These are phyloP conservation scores for Pelargonium myrrhifolium DNA, from an alignment of 441 rosid genomes.

Conservation along the genomic window DNA sequence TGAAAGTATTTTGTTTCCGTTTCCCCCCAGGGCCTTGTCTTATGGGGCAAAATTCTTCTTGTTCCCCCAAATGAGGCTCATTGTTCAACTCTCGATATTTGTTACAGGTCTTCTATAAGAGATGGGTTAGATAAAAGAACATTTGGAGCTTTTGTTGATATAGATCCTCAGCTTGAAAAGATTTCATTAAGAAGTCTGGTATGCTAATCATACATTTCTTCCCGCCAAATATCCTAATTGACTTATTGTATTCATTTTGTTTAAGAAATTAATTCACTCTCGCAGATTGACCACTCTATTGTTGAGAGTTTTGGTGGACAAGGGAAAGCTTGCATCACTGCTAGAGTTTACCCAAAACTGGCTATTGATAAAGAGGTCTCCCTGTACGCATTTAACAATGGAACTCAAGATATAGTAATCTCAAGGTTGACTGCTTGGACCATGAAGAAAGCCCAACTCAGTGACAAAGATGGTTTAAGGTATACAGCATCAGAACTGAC, in stretches of 20 bases:
- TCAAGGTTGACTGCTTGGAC: background rate
- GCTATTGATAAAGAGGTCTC: background rate
- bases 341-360: slow-evolving; percentile 6
- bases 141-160: slow-evolving; percentile 4
- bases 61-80: background rate
- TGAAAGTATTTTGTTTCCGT: background rate
- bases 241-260: background rate
- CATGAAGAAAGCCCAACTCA: slow-evolving; percentile 2
- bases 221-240: background rate
- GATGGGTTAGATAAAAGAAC: slow-evolving; percentile 1
- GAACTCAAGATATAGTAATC: background rate
- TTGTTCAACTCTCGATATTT: background rate
- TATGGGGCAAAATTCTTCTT: background rate
- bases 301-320: background rate
- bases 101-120: background rate
- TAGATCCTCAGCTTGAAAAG: background rate
- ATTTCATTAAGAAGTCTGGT: slow-evolving; percentile 4
- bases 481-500: slow-evolving; percentile 2
- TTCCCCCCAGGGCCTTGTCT: background rate
- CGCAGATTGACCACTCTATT: slow-evolving; percentile 14
- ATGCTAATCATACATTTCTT: background rate
- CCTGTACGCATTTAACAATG: slow-evolving; percentile 7
- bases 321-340: slow-evolving; percentile 1
- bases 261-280: background rate
- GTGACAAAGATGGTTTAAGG: background rate